Evolutionary conservation across 345 rosid genomes (phyloP), one percentile per base, ranked within the genome.

Genomic region (Xanthoceras sorbifolium): DNA sequence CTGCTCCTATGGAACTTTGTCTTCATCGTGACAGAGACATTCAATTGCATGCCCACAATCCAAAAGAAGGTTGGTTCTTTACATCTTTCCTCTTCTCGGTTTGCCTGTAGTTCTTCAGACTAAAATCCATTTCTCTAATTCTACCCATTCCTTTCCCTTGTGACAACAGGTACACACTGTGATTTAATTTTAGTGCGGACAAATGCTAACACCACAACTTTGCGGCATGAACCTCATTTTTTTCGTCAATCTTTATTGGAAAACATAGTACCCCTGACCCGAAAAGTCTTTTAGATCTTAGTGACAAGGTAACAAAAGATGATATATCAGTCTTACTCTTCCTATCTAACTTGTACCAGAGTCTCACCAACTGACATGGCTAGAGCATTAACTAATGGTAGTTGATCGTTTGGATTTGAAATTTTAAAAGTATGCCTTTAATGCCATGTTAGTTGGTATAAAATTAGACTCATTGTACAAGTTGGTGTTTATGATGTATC

Each of bases 21-120:
- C 75, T 63, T 36, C 71, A 61, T 57, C 46, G 72, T 18, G 82
- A 80, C 14, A 55, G 55, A 69, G 84, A 78, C 80, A 38, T 62
- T 48, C 34, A 38, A 57, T 25, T 76, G 28, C 26, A 57, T 57
- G 77, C 78, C 69, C 15, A 75, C 76, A 76, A 31, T 60, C 75
- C 77, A 54, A 64, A 60, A 67, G 76, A 75, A 71, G 85, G 84
- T 86, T 38, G 64, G 78, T 63, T 81, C 73, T 76, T 52, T 74
- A 15, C 64, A 54, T 68, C 71, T 64, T 74, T 64, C 67, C 54
- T 34, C 26, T 55, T 72, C 23, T 18, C 61, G 3, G 34, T 29
- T 67, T 59, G 52, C 48, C 55, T 38, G 31, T 63, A 38, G 15
- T 32, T 76, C n/a, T 67, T 72, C 54, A 11, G 57, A 63, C 62